phyloP scores from a whole-genome alignment of 257 asterid species.

The Sherardia arvensis region DNA sequence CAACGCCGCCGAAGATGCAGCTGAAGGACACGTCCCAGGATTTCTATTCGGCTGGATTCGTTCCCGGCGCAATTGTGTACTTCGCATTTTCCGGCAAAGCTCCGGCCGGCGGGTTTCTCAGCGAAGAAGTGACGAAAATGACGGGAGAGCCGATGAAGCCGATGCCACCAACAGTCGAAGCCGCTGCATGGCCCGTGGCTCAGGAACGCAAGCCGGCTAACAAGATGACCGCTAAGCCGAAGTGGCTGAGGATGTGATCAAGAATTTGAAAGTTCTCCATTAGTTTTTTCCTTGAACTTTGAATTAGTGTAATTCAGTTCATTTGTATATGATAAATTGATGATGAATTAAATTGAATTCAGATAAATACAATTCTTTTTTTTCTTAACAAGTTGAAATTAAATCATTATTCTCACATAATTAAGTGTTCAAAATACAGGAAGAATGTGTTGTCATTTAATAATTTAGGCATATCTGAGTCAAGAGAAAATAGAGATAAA shows the following conservation, averaged over 20 bases:
- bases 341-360: not conserved
- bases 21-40: slow-evolving; percentile 64
- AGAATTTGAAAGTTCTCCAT: not conserved
- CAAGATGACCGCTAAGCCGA: slow-evolving; percentile 73
- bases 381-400: too few species aligned
- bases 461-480: too few species aligned
- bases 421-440: too few species aligned
- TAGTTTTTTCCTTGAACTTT: too few species aligned
- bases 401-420: too few species aligned
- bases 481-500: too few species aligned
- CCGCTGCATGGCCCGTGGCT: slow-evolving; percentile 6
- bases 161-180: not conserved
- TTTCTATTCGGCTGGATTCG: slow-evolving; percentile 75
- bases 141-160: slow-evolving; percentile 28
- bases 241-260: slow-evolving; percentile 86
- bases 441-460: too few species aligned
- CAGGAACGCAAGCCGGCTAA: slow-evolving; percentile 51
- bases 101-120: slow-evolving; percentile 52
- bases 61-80: slow-evolving; percentile 92
- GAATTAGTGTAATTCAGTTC: not conserved
- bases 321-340: not conserved
- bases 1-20: slow-evolving; percentile 93
- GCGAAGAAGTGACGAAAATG: slow-evolving; percentile 57
- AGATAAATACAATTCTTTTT: too few species aligned
- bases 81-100: slow-evolving; percentile 41